Base-by-base conservation (phyloP, 2,329 filamentous ascomycete genomes). In the Setomelanomma holmii region DNA sequence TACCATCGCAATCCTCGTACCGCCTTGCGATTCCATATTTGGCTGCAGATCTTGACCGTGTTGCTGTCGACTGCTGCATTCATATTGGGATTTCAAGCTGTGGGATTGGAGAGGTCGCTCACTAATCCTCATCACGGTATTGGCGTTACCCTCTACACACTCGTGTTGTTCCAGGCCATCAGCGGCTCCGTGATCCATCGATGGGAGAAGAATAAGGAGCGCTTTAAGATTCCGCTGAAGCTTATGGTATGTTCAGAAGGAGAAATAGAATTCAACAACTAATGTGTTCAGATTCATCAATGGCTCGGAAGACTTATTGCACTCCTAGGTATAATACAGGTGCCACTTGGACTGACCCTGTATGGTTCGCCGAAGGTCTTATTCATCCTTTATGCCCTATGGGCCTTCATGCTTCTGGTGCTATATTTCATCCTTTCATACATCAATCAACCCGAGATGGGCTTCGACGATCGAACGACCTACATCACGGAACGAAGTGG, bases 101-200 rank as follows among this genome's bases (percentile, higher is more conserved):
- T 95, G 11, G 90, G 90, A 0, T 86, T 87, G 0, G 79, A 82
- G 39, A 82, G 90, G 53, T 89, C 84, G 60, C 76, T 92, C 65
- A 87, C 88, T 7, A 96, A 96, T 69, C 90, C 90, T 0, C 90
- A 96, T 71, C 90, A 96, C 74, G 89, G 89, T 55, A 93, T 95
- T 58, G 90, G 90, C 12, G 80, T 93, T 27, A 89, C 90, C 22
- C 85, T 96, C 40, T 93, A 92, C 68, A 83, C 87, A 39, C 76
- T 91, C 40, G 83, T 93, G 27, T 71, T 91, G 40, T 75, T 90
- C 4, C 91, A 95, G 69, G 82, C 87, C 14, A 67, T 93, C 2
- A 87, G 86, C 22, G 90, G 90, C 3, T 83, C 84, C 45, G 76
- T 89, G 35, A 84, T 92, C 34, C 82, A 85, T 61, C 75, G 77